These are phyloP conservation scores for Tritrichomonas foetus DNA, from an alignment of 208 protist genomes.

Conservation along the genomic window DNA sequence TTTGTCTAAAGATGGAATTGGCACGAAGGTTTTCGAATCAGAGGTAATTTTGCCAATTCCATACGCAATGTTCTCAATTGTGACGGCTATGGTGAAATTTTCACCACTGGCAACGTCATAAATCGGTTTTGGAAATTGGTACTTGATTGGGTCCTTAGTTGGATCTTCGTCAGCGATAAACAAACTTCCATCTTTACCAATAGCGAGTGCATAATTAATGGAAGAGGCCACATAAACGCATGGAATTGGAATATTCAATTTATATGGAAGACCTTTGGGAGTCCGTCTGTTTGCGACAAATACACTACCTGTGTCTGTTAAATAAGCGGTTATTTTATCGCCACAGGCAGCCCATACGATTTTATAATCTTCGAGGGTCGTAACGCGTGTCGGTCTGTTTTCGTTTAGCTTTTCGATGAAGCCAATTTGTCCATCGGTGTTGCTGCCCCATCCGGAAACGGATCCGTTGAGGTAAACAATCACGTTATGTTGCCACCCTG, in stretches of 20 bases:
- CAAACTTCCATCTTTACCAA: background rate
- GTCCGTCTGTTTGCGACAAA: background rate
- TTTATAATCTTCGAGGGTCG: background rate
- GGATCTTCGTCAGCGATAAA: background rate
- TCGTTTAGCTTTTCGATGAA: background rate
- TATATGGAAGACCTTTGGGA: background rate
- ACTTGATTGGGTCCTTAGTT: background rate
- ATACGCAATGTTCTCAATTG: background rate
- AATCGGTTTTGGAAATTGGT: background rate
- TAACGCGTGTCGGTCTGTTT: background rate
- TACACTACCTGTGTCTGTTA: background rate
- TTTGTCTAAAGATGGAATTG: background rate
- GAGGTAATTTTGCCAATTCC: background rate
- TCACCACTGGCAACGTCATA: background rate
- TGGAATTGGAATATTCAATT: background rate
- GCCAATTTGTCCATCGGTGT: background rate
- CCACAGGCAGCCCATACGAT: background rate
- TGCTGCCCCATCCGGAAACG: background rate
- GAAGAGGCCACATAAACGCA: background rate
- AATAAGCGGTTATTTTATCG: background rate
- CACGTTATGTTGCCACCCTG: constrained; percentile 5
- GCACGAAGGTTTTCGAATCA: background rate
- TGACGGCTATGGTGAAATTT: background rate
- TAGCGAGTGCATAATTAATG: background rate
- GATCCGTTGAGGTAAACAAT: background rate